A percentile compares a stretch with the other conserved stretches of the same genome.
Evolutionary conservation across 2,329 filamentous ascomycete species (phyloP).

Genomic region (Tolypocladium inflatum): DNA sequence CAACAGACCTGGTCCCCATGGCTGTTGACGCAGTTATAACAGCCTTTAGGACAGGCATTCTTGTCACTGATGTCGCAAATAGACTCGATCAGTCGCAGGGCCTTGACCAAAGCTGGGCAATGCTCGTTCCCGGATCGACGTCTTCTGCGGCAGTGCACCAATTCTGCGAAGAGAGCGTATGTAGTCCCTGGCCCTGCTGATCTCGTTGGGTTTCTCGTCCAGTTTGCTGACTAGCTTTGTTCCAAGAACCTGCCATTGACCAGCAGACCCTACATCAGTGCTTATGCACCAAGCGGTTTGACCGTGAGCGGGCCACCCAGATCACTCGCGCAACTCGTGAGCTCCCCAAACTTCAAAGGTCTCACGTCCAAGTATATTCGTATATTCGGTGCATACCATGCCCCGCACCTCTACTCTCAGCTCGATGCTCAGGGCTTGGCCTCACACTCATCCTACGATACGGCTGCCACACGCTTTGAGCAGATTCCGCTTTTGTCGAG

Average conservation of each 20-base stretch:
- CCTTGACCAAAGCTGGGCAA: neutral
- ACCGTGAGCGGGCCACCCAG: constrained; percentile 4
- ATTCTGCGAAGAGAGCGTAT: neutral
- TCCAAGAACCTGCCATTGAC: constrained; percentile 1
- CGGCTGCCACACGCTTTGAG: neutral
- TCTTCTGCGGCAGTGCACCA: neutral
- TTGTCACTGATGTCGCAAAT: neutral
- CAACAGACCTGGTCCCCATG: constrained; percentile 1
- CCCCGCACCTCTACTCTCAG: constrained; percentile 2
- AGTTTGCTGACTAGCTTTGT: neutral
- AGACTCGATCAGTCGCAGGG: neutral
- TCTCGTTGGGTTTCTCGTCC: neutral
- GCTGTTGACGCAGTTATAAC: constrained; percentile 3
- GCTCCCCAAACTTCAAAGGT: constrained; percentile 2
- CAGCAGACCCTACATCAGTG: constrained; percentile 3
- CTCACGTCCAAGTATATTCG: constrained; percentile 2
- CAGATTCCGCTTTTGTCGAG: neutral
- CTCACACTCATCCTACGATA: neutral
- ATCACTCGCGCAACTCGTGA: constrained; percentile 1
- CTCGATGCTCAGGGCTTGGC: neutral
- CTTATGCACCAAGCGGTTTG: constrained; percentile 2
- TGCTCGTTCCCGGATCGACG: neutral
- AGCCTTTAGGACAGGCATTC: constrained; percentile 3
- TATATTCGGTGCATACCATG: constrained; percentile 3
- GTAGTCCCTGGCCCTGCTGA: neutral